phyloP scores from a whole-genome alignment of 169 alveolate genomes.

The Cryptosporidium bovis region DNA sequence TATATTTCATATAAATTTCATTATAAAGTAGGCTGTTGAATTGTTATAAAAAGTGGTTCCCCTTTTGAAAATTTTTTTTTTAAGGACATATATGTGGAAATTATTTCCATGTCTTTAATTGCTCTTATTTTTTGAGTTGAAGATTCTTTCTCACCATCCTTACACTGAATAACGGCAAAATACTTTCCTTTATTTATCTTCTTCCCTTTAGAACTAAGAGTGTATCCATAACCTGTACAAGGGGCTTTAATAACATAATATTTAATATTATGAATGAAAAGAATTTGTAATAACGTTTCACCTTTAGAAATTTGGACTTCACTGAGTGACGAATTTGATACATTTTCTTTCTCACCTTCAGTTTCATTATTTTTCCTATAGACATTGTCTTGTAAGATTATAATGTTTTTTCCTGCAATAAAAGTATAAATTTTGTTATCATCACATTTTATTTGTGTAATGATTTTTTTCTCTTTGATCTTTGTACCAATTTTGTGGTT shows the following conservation, averaged over 20 bases:
- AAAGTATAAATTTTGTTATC: not conserved
- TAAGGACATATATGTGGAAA: constrained; percentile 25
- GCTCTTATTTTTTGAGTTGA: constrained; percentile 55
- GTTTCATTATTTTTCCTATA: not conserved
- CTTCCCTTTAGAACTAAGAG: constrained; percentile 40
- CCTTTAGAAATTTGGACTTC: constrained; percentile 30
- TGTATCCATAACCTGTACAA: constrained; percentile 56
- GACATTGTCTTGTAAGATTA: constrained; percentile 2
- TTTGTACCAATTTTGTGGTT: constrained; percentile 32
- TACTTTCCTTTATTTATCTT: constrained; percentile 42
- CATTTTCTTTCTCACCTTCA: constrained; percentile 20
- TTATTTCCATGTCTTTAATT: constrained; percentile 33
- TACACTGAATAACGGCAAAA: constrained; percentile 64
- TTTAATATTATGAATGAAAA: constrained; percentile 46
- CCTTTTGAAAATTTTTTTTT: constrained; percentile 52
- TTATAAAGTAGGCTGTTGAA: constrained; percentile 9
- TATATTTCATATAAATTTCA: not conserved
- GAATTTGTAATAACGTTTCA: constrained; percentile 15
- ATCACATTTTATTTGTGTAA: constrained; percentile 21
- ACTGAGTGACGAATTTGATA: not conserved
- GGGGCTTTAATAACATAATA: constrained; percentile 45
- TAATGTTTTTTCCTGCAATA: not conserved
- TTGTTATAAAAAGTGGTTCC: constrained; percentile 42
- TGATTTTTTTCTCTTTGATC: not conserved
- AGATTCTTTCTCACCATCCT: constrained; percentile 14